Evolutionary conservation across 345 rosid genomes (phyloP), one percentile per base, ranked within the genome.

Genomic region (Fremontodendron californicum): DNA sequence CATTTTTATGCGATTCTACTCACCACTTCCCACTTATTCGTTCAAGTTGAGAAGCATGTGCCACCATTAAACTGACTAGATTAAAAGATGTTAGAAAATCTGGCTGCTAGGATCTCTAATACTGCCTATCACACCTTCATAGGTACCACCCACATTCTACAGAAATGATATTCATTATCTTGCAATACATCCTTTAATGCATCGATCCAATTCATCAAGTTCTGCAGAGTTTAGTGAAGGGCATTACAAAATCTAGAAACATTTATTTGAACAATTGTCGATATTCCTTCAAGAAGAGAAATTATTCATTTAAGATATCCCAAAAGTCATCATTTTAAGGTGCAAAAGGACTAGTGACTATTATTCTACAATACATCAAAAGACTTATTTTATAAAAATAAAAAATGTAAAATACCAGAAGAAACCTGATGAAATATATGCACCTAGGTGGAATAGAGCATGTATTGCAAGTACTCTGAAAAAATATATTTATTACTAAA

Each of bases 1-100:
- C 89, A 85, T n/a, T 87, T 46, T 37, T 66, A 15, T 67, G 46
- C 19, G 67, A 83, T 78, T 86, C 80, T 76, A 40, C 77, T 39
- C 77, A 79, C 82, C 75, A 77, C 79, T 73, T 77, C 72, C 72
- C 49, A 57, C 73, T 80, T 43, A 54, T 31, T 73, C 54, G 77
- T 33, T 75, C 48, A 62, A 76, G 77, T 68, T 74, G 54, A 74
- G 75, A 55, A n/a, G 49, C 78, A 46, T 68, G 49, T 48, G 61
- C 69, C 43, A 79, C 54, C 75, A 77, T 62, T 71, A 77, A 70
- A 71, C 72, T 77, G 79, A 67, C 73, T 15, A 37, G 54, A 76
- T 51, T 71, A 69, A 77, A 54, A 16, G 63, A 66, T 49, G 31
- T 6, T 1, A 33, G n/a, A 40, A 46, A 21, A 73, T 5, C 55